Conservation (phyloP, 2,329 filamentous ascomycete genomes). For the Amauroascus niger region DNA sequence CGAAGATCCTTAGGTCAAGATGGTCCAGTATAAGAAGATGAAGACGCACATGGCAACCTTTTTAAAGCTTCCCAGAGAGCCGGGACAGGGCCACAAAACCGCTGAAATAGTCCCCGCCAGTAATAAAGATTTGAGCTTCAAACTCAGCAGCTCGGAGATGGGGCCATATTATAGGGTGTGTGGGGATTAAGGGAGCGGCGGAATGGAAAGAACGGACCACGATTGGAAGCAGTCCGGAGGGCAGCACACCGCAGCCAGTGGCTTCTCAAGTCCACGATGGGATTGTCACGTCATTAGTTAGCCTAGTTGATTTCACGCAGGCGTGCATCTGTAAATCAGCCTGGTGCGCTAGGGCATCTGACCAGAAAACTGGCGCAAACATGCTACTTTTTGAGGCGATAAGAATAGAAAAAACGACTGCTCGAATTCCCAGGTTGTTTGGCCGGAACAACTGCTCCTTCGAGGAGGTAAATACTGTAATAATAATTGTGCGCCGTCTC, state of each 20-base stretch:
- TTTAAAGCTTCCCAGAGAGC: slow-evolving; percentile 19
- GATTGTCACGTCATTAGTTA: slow-evolving; percentile 9
- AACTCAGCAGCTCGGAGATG: slow-evolving; percentile 3
- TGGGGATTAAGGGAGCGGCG: slow-evolving; percentile 9
- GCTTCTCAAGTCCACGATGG: slow-evolving; percentile 4
- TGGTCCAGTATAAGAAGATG: neutral
- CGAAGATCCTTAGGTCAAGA: slow-evolving; percentile 6
- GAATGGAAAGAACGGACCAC: slow-evolving; percentile 5
- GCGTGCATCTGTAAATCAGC: neutral
- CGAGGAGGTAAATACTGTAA: neutral
- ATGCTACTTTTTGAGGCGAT: neutral
- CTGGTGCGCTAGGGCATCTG: slow-evolving; percentile 7
- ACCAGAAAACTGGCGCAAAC: neutral
- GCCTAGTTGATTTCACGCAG: slow-evolving; percentile 7
- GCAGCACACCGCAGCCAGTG: slow-evolving; percentile 1
- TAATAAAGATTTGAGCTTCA: neutral
- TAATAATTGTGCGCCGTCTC: neutral
- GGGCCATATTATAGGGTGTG: slow-evolving; percentile 8
- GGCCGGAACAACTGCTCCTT: neutral
- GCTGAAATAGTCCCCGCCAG: slow-evolving; percentile 6
- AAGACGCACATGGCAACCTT: slow-evolving; percentile 17
- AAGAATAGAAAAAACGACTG: neutral
- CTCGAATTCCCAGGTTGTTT: neutral
- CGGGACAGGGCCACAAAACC: slow-evolving; percentile 18
- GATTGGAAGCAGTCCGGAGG: slow-evolving; percentile 5